Conservation (phyloP, 75 land plant species). For the Chamaecyparis obtusa region DNA sequence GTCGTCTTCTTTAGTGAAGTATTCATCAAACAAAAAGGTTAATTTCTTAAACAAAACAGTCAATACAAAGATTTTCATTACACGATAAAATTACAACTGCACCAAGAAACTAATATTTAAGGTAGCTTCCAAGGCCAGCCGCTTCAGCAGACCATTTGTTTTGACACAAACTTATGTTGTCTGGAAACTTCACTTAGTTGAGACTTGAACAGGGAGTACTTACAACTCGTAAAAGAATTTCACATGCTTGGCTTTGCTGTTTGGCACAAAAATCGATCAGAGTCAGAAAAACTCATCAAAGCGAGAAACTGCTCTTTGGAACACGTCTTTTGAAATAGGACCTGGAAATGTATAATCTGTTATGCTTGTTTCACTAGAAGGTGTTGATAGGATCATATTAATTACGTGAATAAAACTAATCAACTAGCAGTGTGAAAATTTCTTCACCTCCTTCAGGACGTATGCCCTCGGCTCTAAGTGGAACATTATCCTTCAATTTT, state of each 20-base stretch:
- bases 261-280: conserved; percentile 63
- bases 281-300: conserved; percentile 23
- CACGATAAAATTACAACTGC: too few relatives aligned
- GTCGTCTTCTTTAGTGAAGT: too few relatives aligned
- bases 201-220: too few relatives aligned
- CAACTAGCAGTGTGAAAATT: conserved; percentile 45
- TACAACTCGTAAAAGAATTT: too few relatives aligned
- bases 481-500: neutral
- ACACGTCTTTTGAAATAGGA: conserved; percentile 16
- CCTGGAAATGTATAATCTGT: conserved; percentile 36
- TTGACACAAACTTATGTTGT: too few relatives aligned
- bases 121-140: too few relatives aligned
- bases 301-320: neutral
- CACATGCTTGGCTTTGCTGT: conserved; percentile 1
- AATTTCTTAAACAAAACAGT: too few relatives aligned
- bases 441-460: conserved; percentile 22
- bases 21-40: too few relatives aligned
- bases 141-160: too few relatives aligned
- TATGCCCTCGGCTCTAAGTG: conserved; percentile 15
- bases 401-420: conserved; percentile 60
- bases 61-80: too few relatives aligned
- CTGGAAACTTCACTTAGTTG: too few relatives aligned
- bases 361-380: conserved; percentile 64
- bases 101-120: too few relatives aligned
- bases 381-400: conserved; percentile 55